Evolutionary conservation across 257 asterid species (phyloP).

Genomic region (Leptodermis oblonga): DNA sequence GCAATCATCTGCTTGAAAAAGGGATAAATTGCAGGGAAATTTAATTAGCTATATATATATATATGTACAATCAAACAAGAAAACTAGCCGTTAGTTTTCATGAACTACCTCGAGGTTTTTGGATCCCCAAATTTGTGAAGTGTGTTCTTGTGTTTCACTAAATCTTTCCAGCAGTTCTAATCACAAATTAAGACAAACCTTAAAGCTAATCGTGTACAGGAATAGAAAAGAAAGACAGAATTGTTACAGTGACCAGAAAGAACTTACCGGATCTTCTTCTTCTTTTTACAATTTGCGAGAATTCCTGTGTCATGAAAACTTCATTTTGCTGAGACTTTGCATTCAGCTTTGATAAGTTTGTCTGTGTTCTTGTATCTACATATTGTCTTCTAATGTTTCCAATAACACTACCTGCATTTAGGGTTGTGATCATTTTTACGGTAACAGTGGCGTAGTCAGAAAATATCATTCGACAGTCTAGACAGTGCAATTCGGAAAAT

Average conservation of each 20-base stretch:
- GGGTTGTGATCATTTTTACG: too few relatives aligned
- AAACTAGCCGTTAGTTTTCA: conserved; percentile 5
- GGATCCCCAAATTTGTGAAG: conserved; percentile 52
- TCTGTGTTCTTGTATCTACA: conserved; percentile 54
- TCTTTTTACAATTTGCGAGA: conserved; percentile 40
- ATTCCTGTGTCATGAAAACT: conserved; percentile 29
- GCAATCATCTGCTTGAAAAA: conserved; percentile 38
- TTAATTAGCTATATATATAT: neutral
- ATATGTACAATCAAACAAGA: neutral
- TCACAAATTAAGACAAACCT: neutral
- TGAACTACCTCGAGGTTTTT: conserved; percentile 45
- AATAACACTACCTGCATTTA: conserved; percentile 42
- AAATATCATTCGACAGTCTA: too few relatives aligned
- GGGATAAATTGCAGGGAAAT: neutral
- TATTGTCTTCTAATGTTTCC: conserved; percentile 48
- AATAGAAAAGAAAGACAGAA: neutral
- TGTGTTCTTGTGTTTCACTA: conserved; percentile 31
- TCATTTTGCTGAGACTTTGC: conserved; percentile 25
- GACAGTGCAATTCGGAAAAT: too few relatives aligned
- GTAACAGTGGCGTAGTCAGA: too few relatives aligned
- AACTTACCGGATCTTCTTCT: conserved; percentile 44
- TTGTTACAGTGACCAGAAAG: neutral
- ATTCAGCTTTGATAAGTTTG: conserved; percentile 42
- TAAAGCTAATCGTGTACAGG: neutral
- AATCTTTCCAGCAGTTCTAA: conserved; percentile 41